Conservation (phyloP, 1,284 basidiomycete species). For the Acaromyces ingoldii region DNA sequence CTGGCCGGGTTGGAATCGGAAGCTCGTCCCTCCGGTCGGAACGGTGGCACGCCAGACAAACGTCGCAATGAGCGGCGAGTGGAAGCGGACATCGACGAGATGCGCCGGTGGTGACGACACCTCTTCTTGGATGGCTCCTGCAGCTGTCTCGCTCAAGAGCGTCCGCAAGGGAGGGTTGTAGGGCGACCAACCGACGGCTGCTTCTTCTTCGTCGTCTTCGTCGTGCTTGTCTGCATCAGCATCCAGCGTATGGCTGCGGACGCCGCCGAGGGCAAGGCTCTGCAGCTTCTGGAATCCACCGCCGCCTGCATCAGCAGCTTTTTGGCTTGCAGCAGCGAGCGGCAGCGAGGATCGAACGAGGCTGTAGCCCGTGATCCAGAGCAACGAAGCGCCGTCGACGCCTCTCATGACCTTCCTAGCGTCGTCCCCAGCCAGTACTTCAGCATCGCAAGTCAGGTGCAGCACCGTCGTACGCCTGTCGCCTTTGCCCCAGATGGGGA, state of each 20-base stretch:
- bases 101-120: background rate
- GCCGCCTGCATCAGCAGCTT: no score
- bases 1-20: constrained; percentile 6
- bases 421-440: constrained; percentile 9
- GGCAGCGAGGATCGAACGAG: constrained; percentile 2
- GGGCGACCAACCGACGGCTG: constrained; percentile 8
- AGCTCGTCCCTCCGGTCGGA: background rate
- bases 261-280: no score
- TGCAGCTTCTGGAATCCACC: no score
- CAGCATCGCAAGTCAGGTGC: constrained; percentile 8
- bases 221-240: no score
- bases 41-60: constrained; percentile 4
- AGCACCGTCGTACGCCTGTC: background rate
- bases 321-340: background rate
- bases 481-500: constrained; percentile 1
- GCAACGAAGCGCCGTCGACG: background rate
- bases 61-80: constrained; percentile 7
- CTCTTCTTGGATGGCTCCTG: background rate
- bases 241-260: no score
- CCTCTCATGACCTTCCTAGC: constrained; percentile 8
- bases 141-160: background rate
- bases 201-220: background rate
- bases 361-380: constrained; percentile 8
- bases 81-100: constrained; percentile 6
- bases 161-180: constrained; percentile 12